Evolutionary conservation across 495 filamentous ascomycete species (phyloP).

Genomic region (Hypoxylon fuscum): DNA sequence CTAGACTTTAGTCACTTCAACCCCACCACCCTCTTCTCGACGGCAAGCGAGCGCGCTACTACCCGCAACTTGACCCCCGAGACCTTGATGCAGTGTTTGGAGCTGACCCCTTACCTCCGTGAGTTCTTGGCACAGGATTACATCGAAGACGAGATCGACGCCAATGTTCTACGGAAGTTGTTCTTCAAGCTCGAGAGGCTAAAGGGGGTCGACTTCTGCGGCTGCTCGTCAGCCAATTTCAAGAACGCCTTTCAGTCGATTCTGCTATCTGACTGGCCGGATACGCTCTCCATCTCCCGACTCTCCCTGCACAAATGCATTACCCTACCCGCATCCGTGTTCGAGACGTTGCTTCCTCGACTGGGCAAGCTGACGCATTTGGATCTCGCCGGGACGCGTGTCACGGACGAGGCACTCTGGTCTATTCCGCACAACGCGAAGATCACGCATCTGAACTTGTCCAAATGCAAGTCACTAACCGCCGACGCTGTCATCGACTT

Average conservation of each 20-base stretch:
- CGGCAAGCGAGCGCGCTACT: constrained; percentile 79
- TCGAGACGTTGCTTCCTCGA: constrained; percentile 75
- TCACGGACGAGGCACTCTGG: constrained; percentile 76
- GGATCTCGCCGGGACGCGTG: constrained; percentile 80
- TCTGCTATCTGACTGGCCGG: constrained; percentile 54
- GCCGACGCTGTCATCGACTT: constrained; percentile 75
- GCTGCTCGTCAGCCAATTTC: constrained; percentile 76
- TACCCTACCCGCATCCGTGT: constrained; percentile 72
- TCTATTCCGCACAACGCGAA: constrained; percentile 75
- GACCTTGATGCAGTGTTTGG: constrained; percentile 78
- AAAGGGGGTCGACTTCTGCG: constrained; percentile 80
- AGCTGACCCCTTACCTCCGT: constrained; percentile 77
- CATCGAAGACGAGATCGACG: constrained; percentile 79
- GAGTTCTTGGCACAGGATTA: constrained; percentile 88
- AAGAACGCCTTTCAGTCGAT: constrained; percentile 61
- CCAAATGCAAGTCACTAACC: constrained; percentile 77
- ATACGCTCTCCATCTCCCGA: constrained; percentile 67
- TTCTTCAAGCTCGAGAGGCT: constrained; percentile 77
- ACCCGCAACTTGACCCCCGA: constrained; percentile 82
- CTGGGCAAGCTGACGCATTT: constrained; percentile 78
- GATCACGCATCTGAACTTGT: constrained; percentile 83
- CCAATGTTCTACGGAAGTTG: constrained; percentile 73
- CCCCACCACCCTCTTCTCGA: constrained; percentile 80
- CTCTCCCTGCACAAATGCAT: constrained; percentile 85
- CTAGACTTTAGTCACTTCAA: constrained; percentile 92